Conservation (phyloP, 2,329 filamentous ascomycete species). For the Xylariaceae sp. region DNA sequence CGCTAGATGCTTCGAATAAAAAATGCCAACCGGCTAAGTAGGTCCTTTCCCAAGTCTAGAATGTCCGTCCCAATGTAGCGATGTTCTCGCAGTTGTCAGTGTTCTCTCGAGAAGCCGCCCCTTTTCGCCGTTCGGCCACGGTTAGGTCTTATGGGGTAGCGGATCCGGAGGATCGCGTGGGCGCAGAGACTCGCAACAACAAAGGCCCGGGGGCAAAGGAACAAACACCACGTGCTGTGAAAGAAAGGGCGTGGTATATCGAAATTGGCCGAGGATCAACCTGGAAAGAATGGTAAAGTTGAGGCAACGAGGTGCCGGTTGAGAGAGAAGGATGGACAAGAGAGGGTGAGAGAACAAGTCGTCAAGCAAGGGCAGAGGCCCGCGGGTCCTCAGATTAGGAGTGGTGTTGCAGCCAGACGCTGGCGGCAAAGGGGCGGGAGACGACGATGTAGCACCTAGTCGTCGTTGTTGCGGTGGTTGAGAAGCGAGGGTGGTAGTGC, state of each 20-base stretch:
- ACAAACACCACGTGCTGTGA: no score
- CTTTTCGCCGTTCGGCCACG: no score
- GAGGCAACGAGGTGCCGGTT: slow-evolving; percentile 22
- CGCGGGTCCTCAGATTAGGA: slow-evolving; percentile 3
- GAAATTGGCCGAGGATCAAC: slow-evolving; percentile 49
- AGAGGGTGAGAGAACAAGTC: slow-evolving; percentile 8
- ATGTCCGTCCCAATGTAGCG: no score
- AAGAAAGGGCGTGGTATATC: slow-evolving; percentile 20
- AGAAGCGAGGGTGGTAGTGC: slow-evolving; percentile 3
- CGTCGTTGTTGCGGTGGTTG: not conserved
- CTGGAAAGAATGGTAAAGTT: slow-evolving; percentile 39
- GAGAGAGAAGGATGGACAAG: slow-evolving; percentile 12
- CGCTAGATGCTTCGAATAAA: slow-evolving; percentile 10
- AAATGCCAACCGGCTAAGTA: slow-evolving; percentile 8
- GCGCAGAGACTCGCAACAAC: slow-evolving; percentile 6
- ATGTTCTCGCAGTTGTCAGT: no score
- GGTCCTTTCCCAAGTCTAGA: slow-evolving; percentile 7
- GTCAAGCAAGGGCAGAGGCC: slow-evolving; percentile 2
- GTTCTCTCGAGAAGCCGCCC: no score
- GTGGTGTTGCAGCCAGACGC: not conserved
- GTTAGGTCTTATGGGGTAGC: no score
- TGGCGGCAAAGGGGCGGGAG: slow-evolving; percentile 12
- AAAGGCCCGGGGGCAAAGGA: slow-evolving; percentile 13
- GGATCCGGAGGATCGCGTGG: not conserved
- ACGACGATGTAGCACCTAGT: slow-evolving; percentile 13